Conservation (phyloP, 2,329 filamentous ascomycete genomes). For the Ceratocystis cacaofunesta region DNA sequence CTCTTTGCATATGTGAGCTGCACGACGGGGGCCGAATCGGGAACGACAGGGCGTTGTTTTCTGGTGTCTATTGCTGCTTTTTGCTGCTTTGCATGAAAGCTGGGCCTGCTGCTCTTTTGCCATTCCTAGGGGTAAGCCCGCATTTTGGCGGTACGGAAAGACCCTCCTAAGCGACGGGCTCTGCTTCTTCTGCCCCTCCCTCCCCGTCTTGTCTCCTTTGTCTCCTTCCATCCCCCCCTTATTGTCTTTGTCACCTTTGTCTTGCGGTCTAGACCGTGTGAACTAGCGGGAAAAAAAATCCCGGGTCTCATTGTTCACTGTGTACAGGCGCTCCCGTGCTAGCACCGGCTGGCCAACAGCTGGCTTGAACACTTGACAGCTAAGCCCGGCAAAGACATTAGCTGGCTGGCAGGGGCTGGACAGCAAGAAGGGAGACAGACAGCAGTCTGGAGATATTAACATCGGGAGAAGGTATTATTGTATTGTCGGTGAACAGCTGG, state of each 20-base stretch:
- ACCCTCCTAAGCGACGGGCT: neutral
- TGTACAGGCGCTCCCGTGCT: neutral
- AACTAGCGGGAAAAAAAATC: neutral
- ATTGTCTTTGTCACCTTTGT: neutral
- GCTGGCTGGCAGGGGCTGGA: too few relatives aligned
- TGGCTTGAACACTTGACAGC: neutral
- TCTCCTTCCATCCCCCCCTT: too few relatives aligned
- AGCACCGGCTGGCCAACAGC: neutral
- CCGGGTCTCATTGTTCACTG: neutral
- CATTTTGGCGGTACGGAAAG: neutral
- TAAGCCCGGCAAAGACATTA: neutral
- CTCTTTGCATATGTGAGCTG: neutral
- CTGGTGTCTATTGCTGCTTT: neutral
- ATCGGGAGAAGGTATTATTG: neutral
- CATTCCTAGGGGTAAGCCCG: neutral
- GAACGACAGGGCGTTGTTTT: neutral
- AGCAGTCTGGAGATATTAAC: neutral
- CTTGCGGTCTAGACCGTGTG: constrained; percentile 1
- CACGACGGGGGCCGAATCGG: neutral
- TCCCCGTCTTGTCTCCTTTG: too few relatives aligned
- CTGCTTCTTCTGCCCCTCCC: neutral
- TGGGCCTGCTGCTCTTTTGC: constrained; percentile 1
- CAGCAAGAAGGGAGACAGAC: neutral
- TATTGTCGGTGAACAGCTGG: neutral
- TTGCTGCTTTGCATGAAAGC: neutral